Evolutionary conservation across 345 rosid species (phyloP), one percentile per base, ranked within the genome.

Genomic region (Gossypium mustelinum): DNA sequence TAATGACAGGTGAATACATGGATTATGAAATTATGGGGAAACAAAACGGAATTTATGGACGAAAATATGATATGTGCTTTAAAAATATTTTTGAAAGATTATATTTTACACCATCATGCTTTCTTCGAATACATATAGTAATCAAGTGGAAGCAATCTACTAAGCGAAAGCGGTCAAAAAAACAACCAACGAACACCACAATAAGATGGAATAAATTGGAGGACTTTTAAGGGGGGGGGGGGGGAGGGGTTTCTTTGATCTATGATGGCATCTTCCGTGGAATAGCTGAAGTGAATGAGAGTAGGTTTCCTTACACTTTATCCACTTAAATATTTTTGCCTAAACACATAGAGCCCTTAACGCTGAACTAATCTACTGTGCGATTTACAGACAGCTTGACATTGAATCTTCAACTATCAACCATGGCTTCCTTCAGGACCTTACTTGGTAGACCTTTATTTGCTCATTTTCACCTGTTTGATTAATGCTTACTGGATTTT

Each of bases 371-470:
- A 24, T 12, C 3, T 14, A 17, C 9, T 54, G 57, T 43, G 58
- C 27, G 50, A 41, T n/a, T 48, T 25, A 57, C 24, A 11, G 29
- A 34, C 11, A 9, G 11, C 50, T 57, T 41, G 65, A 65, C 9
- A 43, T 1, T 34, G 68, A 55, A 65, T 48, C 56, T 70, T 61
- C 41, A 72, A 4, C 39, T 4, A 34, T 34, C 39, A 34, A 25
- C 29, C 5, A 83, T 80, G 86, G 75, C 83, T 50, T 70, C 63
- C 73, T 50, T 44, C 65, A 77, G 68, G 54, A 73, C 13, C 74
- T 75, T 65, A 68, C 71, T 72, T 29, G 80, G 81, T 78, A 76
- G 34, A 20, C 0, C 29, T 2, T 22, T 12, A 16, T 65, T 52
- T 55, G 2, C 10, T 77, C 75, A 48, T 18, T 41, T 29, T 50